Base-by-base conservation (phyloP, 768 basidiomycete species). In the Boletus subparvulus region DNA sequence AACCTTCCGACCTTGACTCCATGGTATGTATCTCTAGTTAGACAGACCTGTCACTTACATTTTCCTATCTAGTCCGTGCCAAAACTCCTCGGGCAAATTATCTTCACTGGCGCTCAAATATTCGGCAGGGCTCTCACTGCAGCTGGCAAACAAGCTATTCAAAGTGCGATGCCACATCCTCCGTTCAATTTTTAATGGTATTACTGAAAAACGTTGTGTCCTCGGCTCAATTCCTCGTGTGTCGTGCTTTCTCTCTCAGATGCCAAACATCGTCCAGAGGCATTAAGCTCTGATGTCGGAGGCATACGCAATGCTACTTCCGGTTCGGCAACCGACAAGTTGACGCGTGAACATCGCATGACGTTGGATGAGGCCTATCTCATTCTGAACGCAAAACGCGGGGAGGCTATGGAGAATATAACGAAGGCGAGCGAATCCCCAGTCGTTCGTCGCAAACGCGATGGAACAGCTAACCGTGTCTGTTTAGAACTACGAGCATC, bases 361-460 rank as follows among this genome's bases (percentile, higher is more conserved):
- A 94, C 93, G 8, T 65, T 96, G 63, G 95, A 98, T 63, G 97
- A 99, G 75, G 97, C 96, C 19, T 88, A 87, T 65, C 76, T 97
- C 56, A 94, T 99, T 66, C 75, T 99, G 59, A 98, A 99, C 71
- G 76, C 83, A 21, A 95, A 93, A 72, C 83, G 83, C 37, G 88
- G 81, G 21, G 88, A 91, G 24, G 65, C 77, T 0, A 69, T 88
- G 67, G 88, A 93, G 68, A 78, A 75, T 43, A 76, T 95, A 26
- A 68, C 90, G 39, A 87, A 90, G 81, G 95, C 90, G 67, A 65
- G 77, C 69, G 30, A 33, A 30, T 13, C 17, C 6, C 6, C 39
- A 14, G 32, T 32, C 37, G 32, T 61, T 46, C 6, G 5, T 44
- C 6, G 7, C 37, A 24, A 28, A 58, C 35, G 6, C 21, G 43